phyloP scores from a whole-genome alignment of 257 asterid genomes.

The Lavandula angustifolia region DNA sequence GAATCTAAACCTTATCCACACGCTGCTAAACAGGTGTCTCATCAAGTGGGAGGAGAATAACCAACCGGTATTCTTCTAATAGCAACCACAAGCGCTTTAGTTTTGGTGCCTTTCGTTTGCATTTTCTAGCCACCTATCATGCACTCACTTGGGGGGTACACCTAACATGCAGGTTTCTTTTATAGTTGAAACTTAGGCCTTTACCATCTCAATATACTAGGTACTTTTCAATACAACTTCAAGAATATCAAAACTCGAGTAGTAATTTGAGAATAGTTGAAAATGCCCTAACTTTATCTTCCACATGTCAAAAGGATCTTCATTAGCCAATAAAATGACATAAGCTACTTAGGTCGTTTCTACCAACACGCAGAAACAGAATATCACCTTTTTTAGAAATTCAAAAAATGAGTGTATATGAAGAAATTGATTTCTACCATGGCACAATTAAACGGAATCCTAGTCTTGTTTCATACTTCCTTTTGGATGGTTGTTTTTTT shows the following conservation, averaged over 20 bases:
- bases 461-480: slow-evolving; percentile 14
- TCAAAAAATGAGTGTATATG: not conserved
- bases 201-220: too few species aligned
- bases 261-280: too few species aligned
- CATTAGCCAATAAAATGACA: too few species aligned
- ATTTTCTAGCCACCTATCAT: not conserved
- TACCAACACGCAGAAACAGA: not conserved
- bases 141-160: slow-evolving; percentile 20
- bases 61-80: slow-evolving; percentile 40
- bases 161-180: not conserved
- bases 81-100: slow-evolving; percentile 3
- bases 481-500: slow-evolving; percentile 5
- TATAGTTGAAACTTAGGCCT: not conserved
- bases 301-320: too few species aligned
- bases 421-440: slow-evolving; percentile 2
- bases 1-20: slow-evolving; percentile 29
- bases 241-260: too few species aligned
- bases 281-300: too few species aligned
- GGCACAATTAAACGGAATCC: slow-evolving; percentile 19
- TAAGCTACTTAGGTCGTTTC: too few species aligned
- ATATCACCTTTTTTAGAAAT: slow-evolving; percentile 7
- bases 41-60: slow-evolving; percentile 43
- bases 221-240: too few species aligned
- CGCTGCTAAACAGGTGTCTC: slow-evolving; percentile 34
- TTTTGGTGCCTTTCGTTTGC: not conserved